phyloP scores from a whole-genome alignment of 2,329 filamentous ascomycete genomes.

The Hypomyces rosellus region DNA sequence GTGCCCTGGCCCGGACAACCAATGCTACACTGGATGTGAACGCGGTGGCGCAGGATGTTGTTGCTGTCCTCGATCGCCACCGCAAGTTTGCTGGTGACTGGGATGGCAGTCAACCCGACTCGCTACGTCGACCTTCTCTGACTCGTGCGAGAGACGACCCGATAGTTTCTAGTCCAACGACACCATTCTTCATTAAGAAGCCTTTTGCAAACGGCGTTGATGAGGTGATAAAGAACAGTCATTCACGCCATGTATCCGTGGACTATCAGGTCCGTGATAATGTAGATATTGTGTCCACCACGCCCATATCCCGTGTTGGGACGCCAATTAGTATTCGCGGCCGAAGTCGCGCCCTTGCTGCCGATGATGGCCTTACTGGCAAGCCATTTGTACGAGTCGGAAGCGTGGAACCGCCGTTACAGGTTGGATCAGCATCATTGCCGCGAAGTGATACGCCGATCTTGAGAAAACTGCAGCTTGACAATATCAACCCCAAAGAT shows the following conservation, averaged over 20 bases:
- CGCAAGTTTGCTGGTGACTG: slow-evolving; percentile 4
- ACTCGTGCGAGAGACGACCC: slow-evolving; percentile 1
- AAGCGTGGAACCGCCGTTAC: slow-evolving; percentile 23
- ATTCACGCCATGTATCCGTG: background rate
- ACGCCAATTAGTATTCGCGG: slow-evolving; percentile 19
- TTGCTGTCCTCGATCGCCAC: slow-evolving; percentile 25
- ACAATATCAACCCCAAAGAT: background rate
- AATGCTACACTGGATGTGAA: slow-evolving; percentile 37
- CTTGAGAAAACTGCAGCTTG: background rate
- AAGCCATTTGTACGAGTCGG: slow-evolving; percentile 47
- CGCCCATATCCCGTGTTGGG: slow-evolving; percentile 16
- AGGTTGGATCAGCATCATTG: slow-evolving; percentile 4
- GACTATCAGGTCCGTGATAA: slow-evolving; percentile 13
- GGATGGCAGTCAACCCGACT: background rate
- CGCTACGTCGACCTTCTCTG: slow-evolving; percentile 4
- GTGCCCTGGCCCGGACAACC: slow-evolving; percentile 38
- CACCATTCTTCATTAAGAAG: background rate
- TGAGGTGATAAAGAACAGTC: background rate
- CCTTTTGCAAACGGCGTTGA: background rate
- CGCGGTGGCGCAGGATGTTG: slow-evolving; percentile 40
- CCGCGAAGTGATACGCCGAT: background rate
- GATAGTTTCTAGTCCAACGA: background rate
- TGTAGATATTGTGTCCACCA: slow-evolving; percentile 17
- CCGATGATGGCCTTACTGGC: slow-evolving; percentile 48
- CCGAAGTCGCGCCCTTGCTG: slow-evolving; percentile 16